Evolutionary conservation across 495 filamentous ascomycete species (phyloP).

Genomic region (Penicillium lividum): DNA sequence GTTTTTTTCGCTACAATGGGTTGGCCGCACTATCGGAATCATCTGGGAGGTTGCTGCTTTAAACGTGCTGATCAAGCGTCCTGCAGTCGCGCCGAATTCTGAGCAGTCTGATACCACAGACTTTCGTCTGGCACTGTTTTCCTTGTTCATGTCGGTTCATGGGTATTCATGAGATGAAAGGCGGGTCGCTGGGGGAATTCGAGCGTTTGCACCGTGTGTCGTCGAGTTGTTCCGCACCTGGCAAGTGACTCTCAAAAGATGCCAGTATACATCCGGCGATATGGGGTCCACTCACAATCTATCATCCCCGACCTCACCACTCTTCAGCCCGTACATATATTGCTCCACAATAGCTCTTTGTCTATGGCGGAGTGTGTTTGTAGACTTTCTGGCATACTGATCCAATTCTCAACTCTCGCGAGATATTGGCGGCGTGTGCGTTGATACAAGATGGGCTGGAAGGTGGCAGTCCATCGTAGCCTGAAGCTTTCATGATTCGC

Average conservation of each 20-base stretch:
- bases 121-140: neutral
- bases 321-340: conserved; percentile 1
- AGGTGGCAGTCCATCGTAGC: too few species aligned
- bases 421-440: too few species aligned
- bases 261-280: neutral
- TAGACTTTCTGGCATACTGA: too few species aligned
- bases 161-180: neutral
- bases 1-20: neutral
- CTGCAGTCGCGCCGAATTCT: conserved; percentile 1
- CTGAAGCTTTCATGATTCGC: too few species aligned
- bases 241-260: neutral
- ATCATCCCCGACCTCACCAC: conserved; percentile 1
- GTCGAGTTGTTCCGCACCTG: neutral
- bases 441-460: too few species aligned
- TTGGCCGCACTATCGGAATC: conserved; percentile 3
- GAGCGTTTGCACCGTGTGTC: neutral
- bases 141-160: neutral
- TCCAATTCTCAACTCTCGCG: too few species aligned
- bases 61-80: conserved; percentile 2
- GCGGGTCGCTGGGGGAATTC: too few species aligned
- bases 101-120: neutral
- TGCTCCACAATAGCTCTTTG: neutral
- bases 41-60: neutral
- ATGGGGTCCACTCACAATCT: conserved; percentile 2
- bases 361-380: neutral